Evolutionary conservation across 192 early-diverging fungal genomes (phyloP).

Genomic region (Coemansia biformis): DNA sequence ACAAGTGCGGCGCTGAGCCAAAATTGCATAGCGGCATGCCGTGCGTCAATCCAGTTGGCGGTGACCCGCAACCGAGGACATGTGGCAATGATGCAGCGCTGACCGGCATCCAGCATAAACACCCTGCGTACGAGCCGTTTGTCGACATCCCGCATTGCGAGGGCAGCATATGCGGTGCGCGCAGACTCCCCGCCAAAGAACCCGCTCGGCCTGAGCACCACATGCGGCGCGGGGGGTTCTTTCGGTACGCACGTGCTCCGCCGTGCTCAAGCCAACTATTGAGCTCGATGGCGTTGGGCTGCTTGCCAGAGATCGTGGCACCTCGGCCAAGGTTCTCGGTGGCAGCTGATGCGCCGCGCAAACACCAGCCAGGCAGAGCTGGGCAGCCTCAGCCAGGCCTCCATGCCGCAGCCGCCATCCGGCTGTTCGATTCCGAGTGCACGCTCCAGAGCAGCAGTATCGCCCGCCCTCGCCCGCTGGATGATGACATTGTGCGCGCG

Average conservation of each 20-base stretch:
- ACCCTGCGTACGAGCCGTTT: too few species aligned
- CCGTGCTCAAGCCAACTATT: conserved; percentile 1
- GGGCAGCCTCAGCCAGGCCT: neutral
- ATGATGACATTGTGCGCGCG: too few species aligned
- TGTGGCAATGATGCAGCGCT: too few species aligned
- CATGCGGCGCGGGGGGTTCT: neutral
- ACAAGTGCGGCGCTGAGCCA: too few species aligned
- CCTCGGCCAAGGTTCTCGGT: conserved; percentile 20
- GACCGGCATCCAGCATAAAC: too few species aligned
- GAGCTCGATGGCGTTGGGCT: neutral
- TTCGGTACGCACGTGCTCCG: neutral
- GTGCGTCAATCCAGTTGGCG: too few species aligned
- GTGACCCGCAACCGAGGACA: too few species aligned
- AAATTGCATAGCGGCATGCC: too few species aligned
- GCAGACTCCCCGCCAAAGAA: too few species aligned
- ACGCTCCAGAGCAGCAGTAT: too few species aligned
- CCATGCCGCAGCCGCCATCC: neutral
- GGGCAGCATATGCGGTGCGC: neutral
- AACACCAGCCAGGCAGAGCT: neutral
- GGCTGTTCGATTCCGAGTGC: conserved; percentile 20
- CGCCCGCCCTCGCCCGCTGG: too few species aligned
- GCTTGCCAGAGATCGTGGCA: conserved; percentile 8
- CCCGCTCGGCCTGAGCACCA: too few species aligned
- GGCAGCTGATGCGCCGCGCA: conserved; percentile 6
- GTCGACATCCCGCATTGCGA: conserved; percentile 12